A percentile compares a stretch with the other conserved stretches of the same genome.
phyloP scores from a whole-genome alignment of 1,139 yeast genomes.

The Yarrowia galli region DNA sequence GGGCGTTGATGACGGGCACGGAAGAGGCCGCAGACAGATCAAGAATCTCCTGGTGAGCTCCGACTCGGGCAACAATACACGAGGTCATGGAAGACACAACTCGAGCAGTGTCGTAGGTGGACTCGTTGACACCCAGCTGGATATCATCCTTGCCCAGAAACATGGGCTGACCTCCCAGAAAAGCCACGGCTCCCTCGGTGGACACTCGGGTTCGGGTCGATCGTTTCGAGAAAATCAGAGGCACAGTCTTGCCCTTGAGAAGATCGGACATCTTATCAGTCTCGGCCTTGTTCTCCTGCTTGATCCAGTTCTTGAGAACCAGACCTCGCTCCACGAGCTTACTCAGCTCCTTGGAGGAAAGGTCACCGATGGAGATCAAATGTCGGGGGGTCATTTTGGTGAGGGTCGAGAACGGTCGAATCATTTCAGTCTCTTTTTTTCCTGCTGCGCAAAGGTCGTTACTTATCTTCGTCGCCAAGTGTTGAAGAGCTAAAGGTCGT shows the following conservation, averaged over 20 bases:
- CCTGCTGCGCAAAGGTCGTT: not conserved
- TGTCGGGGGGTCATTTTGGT: conserved; percentile 58
- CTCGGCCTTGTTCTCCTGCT: conserved; percentile 45
- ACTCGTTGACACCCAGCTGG: conserved; percentile 92
- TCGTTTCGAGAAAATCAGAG: conserved; percentile 85
- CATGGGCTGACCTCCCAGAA: conserved; percentile 96
- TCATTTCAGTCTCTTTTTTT: not conserved
- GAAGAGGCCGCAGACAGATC: conserved; percentile 69
- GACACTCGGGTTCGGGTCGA: conserved; percentile 95
- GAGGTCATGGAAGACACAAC: conserved; percentile 96
- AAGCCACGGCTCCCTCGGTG: conserved; percentile 91
- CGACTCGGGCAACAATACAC: conserved; percentile 94
- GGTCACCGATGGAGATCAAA: conserved; percentile 77
- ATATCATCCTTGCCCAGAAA: conserved; percentile 95
- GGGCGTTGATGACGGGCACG: conserved; percentile 91
- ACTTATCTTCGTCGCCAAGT: conserved; percentile 18
- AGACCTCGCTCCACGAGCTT: conserved; percentile 61
- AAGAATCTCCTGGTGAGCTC: conserved; percentile 79
- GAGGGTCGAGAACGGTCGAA: conserved; percentile 39
- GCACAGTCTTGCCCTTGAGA: conserved; percentile 79
- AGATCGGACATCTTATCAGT: conserved; percentile 46
- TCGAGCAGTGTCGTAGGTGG: conserved; percentile 82
- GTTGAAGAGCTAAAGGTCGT: not conserved
- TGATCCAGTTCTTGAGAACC: conserved; percentile 47
- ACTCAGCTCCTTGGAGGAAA: conserved; percentile 71